A percentile compares a stretch with the other conserved stretches of the same genome.
Evolutionary conservation across 2,329 filamentous ascomycete genomes (phyloP).

Genomic region (Aspergillus fischeri): DNA sequence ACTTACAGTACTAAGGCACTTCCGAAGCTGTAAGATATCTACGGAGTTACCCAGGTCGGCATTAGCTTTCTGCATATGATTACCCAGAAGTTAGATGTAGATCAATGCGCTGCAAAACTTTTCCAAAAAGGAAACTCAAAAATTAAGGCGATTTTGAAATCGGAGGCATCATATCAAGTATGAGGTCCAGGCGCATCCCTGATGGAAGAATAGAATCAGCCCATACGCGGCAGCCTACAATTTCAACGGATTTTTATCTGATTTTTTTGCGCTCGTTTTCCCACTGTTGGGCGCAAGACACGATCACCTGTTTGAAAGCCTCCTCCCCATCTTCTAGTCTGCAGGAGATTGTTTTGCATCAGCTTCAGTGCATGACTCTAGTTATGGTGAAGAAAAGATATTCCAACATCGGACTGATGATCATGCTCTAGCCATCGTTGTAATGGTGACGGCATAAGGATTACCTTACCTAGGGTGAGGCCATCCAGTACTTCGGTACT

Average conservation of each 20-base stretch:
- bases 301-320: not conserved
- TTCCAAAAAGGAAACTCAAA: not conserved
- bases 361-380: not conserved
- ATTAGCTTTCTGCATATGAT: not conserved
- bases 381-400: too few species aligned
- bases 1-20: not conserved
- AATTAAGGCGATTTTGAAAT: not conserved
- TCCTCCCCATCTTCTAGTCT: not conserved
- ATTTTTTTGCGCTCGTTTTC: not conserved
- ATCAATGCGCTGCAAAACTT: too few species aligned
- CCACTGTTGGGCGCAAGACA: not conserved
- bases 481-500: slow-evolving; percentile 1
- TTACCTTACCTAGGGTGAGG: not conserved
- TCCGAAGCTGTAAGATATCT: not conserved
- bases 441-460: not conserved
- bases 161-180: not conserved
- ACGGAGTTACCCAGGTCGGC: not conserved
- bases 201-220: not conserved
- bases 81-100: too few species aligned
- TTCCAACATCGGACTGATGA: not conserved
- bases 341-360: not conserved
- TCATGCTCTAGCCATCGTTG: not conserved
- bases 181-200: not conserved
- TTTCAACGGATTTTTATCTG: not conserved
- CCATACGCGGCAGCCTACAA: not conserved